phyloP scores from a whole-genome alignment of 2,329 filamentous ascomycete genomes.

The Aspergillus sp. region DNA sequence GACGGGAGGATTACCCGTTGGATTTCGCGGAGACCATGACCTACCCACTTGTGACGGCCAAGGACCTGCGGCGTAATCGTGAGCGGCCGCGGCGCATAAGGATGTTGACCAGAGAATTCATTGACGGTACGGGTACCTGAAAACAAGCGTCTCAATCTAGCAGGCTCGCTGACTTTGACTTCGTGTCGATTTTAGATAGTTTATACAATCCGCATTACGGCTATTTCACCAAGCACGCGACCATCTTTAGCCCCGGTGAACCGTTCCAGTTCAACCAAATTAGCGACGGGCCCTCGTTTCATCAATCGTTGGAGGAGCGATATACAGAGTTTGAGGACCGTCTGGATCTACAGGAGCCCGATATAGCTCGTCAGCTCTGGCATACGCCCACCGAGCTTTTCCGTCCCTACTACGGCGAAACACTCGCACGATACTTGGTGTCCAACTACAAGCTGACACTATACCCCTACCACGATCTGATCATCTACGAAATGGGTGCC shows the following conservation, averaged over 20 bases:
- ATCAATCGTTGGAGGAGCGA: constrained; percentile 69
- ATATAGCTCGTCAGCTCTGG: constrained; percentile 88
- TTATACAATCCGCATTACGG: constrained; percentile 93
- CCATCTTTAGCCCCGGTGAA: constrained; percentile 90
- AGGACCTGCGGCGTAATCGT: constrained; percentile 68
- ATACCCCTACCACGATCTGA: constrained; percentile 93
- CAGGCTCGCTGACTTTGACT: neutral
- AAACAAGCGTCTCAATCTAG: neutral
- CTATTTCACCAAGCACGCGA: constrained; percentile 94
- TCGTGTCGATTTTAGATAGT: constrained; percentile 61
- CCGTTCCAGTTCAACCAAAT: constrained; percentile 85
- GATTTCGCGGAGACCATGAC: constrained; percentile 80
- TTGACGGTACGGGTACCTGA: constrained; percentile 65
- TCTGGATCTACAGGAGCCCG: constrained; percentile 70
- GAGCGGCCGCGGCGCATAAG: constrained; percentile 85
- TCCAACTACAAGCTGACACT: constrained; percentile 93
- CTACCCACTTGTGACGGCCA: constrained; percentile 83
- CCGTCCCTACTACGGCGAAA: constrained; percentile 93
- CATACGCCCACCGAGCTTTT: constrained; percentile 98
- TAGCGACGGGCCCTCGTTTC: constrained; percentile 82
- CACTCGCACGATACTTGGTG: constrained; percentile 92
- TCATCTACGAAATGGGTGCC: constrained; percentile 98
- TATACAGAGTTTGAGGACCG: constrained; percentile 89
- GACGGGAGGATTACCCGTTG: constrained; percentile 71
- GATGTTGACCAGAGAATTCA: constrained; percentile 97